Base-by-base conservation (phyloP, 2,329 filamentous ascomycete genomes). In the Penicillium frequentans region DNA sequence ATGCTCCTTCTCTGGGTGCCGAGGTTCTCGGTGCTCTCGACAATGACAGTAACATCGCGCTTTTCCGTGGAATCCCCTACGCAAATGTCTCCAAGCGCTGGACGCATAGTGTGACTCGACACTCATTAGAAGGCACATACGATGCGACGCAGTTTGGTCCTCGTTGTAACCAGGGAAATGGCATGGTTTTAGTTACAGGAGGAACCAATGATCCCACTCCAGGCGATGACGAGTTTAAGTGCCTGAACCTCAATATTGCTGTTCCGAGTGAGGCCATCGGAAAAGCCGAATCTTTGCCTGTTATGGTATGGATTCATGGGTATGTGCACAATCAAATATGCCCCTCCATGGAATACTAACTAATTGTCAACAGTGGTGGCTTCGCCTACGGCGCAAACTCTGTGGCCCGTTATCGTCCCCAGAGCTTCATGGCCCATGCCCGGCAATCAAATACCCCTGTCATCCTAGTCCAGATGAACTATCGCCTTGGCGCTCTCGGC, bases 381-480 rank as follows among this genome's bases (percentile, higher is more conserved):
- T 57, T 57, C 31, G 55, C 55, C 16, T 57, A 49, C 9, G 55
- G 55, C 8, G 55, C 55, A 19, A 57, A 57, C 31, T 57, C 55
- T 8, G 49, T 57, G 19, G 49, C 55, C 5, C 49, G 45, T 5
- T 53, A 57, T 23, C 55, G 49, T 24, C 55, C 55, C 2, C 55
- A 57, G 24, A 39, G 42, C 2, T 51, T 57, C 8, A 14, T 57
- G 14, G 21, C 11, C 11, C 45, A 57, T 8, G 49, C 49, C 16
- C 44, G 45, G 27, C 26, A 57, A 7, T 44, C 21, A 8, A 48
- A 48, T 16, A 53, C 55, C 11, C 49, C 55, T 5, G 13, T 57
- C 7, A 53, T 57, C 24, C 29, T 57, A 3, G 55, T 57, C 6
- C 42, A 35, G 14, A 53, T 53, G 10, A 57, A 49, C 13, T 53